phyloP scores from a whole-genome alignment of 2,329 filamentous ascomycete species.

The Trichoderma endophyticum region DNA sequence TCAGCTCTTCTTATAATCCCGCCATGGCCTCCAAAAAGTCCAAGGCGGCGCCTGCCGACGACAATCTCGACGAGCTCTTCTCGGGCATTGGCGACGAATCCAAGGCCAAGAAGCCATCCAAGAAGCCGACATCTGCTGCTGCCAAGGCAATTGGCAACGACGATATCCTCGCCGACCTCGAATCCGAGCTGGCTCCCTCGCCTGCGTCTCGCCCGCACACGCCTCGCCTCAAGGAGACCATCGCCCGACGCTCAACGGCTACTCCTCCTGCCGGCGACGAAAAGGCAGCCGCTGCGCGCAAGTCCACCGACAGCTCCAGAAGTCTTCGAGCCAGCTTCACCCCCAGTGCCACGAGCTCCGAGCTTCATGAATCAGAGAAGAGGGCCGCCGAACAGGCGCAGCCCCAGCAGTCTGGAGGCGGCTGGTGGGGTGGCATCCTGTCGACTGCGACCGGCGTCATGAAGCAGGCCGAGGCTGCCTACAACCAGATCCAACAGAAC shows the following conservation, averaged over 20 bases:
- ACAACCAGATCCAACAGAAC: conserved; percentile 93
- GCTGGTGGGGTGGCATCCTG: conserved; percentile 86
- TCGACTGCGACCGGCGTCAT: conserved; percentile 81
- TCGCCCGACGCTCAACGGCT: conserved; percentile 44
- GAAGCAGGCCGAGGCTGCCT: conserved; percentile 88
- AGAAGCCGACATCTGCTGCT: conserved; percentile 48
- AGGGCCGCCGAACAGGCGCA: conserved; percentile 42
- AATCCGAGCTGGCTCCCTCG: conserved; percentile 66
- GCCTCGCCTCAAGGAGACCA: conserved; percentile 63
- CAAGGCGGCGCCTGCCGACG: conserved; percentile 54
- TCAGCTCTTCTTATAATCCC: neutral
- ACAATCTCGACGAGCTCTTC: conserved; percentile 65
- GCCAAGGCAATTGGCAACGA: conserved; percentile 54
- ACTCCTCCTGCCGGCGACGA: conserved; percentile 63
- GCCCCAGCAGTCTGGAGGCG: conserved; percentile 51
- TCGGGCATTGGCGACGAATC: conserved; percentile 57
- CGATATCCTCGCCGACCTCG: conserved; percentile 84
- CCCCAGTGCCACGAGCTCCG: conserved; percentile 62
- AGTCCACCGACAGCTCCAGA: conserved; percentile 73
- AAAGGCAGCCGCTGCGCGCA: conserved; percentile 52
- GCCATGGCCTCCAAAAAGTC: conserved; percentile 60
- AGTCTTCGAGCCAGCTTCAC: conserved; percentile 71
- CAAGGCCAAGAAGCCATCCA: conserved; percentile 48
- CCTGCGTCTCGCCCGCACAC: conserved; percentile 77
- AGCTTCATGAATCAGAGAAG: conserved; percentile 57